Percentiles rank a stretch among this genome's conserved stretches.
Evolutionary conservation across 352 stramenopile species (phyloP).

Genomic region (Peronospora destructor): DNA sequence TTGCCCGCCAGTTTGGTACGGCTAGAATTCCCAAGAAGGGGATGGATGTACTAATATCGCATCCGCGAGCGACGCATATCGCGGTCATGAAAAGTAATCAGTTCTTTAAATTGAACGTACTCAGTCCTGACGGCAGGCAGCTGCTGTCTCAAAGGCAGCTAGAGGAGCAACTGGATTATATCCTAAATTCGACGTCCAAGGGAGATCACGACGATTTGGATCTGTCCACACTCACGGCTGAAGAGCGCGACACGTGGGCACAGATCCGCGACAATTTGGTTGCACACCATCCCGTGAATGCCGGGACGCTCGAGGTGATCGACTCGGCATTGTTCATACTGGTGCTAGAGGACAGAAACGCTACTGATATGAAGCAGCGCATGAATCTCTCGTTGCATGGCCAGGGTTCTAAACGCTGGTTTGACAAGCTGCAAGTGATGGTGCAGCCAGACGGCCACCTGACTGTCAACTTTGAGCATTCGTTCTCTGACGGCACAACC

Average conservation of each 20-base stretch:
- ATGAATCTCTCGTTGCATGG: conserved; percentile 82
- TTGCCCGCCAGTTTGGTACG: conserved; percentile 83
- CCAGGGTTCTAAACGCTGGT: conserved; percentile 82
- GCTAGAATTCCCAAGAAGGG: conserved; percentile 68
- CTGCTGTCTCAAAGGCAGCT: conserved; percentile 67
- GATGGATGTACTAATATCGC: conserved; percentile 68
- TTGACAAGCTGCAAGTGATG: conserved; percentile 91
- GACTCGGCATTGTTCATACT: conserved; percentile 88
- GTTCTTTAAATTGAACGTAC: conserved; percentile 78
- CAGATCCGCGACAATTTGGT: conserved; percentile 67
- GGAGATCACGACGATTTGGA: conserved; percentile 49
- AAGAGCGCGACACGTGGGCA: conserved; percentile 84
- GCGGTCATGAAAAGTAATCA: conserved; percentile 83
- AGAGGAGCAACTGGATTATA: conserved; percentile 55
- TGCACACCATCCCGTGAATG: conserved; percentile 58
- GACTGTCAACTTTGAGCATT: conserved; percentile 93
- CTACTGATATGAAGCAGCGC: conserved; percentile 59
- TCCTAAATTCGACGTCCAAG: conserved; percentile 51
- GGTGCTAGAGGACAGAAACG: conserved; percentile 75
- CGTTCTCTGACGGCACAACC: conserved; percentile 88
- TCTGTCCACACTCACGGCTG: conserved; percentile 70
- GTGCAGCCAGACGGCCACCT: conserved; percentile 77
- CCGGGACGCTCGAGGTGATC: conserved; percentile 63
- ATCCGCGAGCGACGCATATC: conserved; percentile 80
- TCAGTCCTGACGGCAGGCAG: conserved; percentile 77